phyloP scores from a whole-genome alignment of 768 basidiomycete species.

The Coprinopsis sp. region DNA sequence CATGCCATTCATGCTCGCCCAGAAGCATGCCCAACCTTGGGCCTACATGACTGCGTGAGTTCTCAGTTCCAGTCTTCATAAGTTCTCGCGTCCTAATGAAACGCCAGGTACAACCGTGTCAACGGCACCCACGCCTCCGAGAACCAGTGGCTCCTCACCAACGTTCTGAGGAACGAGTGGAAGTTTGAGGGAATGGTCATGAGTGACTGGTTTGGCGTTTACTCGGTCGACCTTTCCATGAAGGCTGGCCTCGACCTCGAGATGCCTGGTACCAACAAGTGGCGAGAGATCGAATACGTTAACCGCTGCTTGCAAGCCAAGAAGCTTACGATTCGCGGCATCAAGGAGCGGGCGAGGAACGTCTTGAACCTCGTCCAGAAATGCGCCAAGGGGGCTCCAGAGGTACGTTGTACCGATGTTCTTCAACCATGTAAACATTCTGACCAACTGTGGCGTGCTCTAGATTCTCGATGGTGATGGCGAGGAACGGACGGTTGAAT shows the following conservation, averaged over 20 bases:
- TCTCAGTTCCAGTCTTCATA: background rate
- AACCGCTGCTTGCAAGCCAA: constrained; percentile 54
- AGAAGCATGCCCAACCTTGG: constrained; percentile 61
- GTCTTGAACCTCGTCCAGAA: constrained; percentile 69
- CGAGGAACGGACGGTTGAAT: constrained; percentile 57
- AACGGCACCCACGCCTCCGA: constrained; percentile 74
- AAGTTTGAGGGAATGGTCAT: constrained; percentile 60
- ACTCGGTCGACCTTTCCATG: constrained; percentile 56
- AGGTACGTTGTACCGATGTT: constrained; percentile 33
- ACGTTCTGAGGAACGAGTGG: constrained; percentile 69
- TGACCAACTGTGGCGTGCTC: background rate
- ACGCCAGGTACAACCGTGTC: constrained; percentile 61
- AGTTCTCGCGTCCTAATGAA: background rate
- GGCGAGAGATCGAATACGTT: constrained; percentile 67
- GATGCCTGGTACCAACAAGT: constrained; percentile 75
- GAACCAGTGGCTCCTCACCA: constrained; percentile 50
- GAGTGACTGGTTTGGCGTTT: constrained; percentile 82
- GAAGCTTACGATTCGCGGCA: constrained; percentile 59
- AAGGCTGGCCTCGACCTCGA: constrained; percentile 81
- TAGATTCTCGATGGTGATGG: constrained; percentile 72
- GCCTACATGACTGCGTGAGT: constrained; percentile 68
- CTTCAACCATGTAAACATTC: background rate
- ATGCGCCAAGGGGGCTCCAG: constrained; percentile 61
- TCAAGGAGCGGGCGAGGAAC: constrained; percentile 62
- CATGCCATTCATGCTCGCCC: constrained; percentile 72